These are phyloP conservation scores for Aspergillus uvarum DNA, from an alignment of 2,329 filamentous ascomycete species.

Conservation along the genomic window DNA sequence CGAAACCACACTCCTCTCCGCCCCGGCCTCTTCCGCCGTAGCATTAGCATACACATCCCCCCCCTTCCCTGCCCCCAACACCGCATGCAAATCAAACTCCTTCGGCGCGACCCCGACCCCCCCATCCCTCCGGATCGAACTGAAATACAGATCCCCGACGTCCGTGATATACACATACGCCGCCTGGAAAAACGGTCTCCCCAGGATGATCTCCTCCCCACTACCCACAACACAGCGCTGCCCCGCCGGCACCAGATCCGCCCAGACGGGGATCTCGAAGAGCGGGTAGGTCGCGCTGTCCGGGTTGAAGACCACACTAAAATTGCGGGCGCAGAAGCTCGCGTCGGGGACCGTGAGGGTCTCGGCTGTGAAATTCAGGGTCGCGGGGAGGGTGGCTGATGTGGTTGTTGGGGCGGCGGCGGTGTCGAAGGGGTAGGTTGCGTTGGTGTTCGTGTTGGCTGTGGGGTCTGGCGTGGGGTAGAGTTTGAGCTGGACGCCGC, in stretches of 20 bases:
- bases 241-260: not conserved
- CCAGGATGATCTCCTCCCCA: not conserved
- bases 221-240: not conserved
- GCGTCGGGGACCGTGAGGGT: not conserved
- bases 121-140: not conserved
- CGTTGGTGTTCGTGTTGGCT: not conserved
- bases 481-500: not conserved
- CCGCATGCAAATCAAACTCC: conserved; percentile 2
- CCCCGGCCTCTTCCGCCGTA: not conserved
- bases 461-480: not conserved
- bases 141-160: not conserved
- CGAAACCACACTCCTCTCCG: not conserved
- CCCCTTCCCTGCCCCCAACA: not conserved
- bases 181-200: conserved; percentile 9
- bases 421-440: not conserved
- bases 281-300: not conserved
- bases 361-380: not conserved
- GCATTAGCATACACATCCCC: not conserved
- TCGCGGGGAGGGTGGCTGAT: not conserved
- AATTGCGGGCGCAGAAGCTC: not conserved
- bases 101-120: not conserved
- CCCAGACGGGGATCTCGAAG: not conserved
- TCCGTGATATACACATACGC: conserved; percentile 3
- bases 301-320: not conserved
- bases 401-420: not conserved